Evolutionary conservation across 495 filamentous ascomycete species (phyloP).

Genomic region (Penicillium cosmopolitanum): DNA sequence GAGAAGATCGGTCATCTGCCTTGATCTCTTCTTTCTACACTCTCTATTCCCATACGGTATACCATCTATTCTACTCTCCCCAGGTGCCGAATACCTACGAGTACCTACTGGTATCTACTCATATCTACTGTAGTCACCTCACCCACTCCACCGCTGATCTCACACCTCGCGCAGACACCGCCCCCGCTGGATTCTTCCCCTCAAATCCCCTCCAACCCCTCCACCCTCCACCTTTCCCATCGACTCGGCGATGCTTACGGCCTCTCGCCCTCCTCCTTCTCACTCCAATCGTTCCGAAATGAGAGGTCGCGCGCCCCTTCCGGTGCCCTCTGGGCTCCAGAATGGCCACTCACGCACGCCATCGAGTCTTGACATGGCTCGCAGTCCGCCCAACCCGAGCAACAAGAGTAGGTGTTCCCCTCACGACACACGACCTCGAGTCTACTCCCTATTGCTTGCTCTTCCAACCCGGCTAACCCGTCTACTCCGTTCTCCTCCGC

Average conservation of each 20-base stretch:
- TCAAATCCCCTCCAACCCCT: slow-evolving; percentile 19
- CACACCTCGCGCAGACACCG: neutral
- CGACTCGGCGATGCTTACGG: slow-evolving; percentile 28
- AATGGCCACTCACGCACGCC: slow-evolving; percentile 53
- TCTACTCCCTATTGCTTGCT: slow-evolving; percentile 6
- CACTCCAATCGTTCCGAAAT: slow-evolving; percentile 38
- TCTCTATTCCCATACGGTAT: neutral
- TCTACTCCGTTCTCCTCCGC: slow-evolving; percentile 16
- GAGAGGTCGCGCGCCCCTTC: slow-evolving; percentile 50
- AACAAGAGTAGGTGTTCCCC: slow-evolving; percentile 67
- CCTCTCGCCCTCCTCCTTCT: slow-evolving; percentile 30
- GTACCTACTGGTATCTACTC: too few relatives aligned
- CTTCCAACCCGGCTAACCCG: neutral
- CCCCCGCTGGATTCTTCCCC: slow-evolving; percentile 13
- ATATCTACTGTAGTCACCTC: too few relatives aligned
- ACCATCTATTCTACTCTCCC: slow-evolving; percentile 2
- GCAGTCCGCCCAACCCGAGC: slow-evolving; percentile 75
- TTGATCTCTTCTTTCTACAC: neutral
- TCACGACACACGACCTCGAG: neutral
- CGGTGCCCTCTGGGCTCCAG: slow-evolving; percentile 44
- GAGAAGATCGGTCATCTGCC: slow-evolving; percentile 4
- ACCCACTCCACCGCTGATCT: neutral
- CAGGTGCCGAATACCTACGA: neutral
- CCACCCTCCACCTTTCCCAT: slow-evolving; percentile 20
- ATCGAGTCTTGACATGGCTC: slow-evolving; percentile 52